Evolutionary conservation across 2,329 filamentous ascomycete genomes (phyloP), one percentile per base, ranked within the genome.

Genomic region (Aspergillus novofumigatus): DNA sequence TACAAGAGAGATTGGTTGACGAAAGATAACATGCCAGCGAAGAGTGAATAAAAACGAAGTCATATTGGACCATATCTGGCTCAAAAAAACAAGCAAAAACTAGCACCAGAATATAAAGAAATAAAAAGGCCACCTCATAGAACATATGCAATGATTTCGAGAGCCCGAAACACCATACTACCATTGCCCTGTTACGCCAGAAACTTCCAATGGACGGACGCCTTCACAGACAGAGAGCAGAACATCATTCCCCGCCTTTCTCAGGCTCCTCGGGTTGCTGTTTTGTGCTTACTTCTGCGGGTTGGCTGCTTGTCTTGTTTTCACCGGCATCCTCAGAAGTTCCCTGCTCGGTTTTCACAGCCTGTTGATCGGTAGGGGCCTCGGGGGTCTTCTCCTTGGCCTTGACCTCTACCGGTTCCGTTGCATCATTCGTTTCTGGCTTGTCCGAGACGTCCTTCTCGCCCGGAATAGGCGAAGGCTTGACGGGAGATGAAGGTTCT

Each of bases 91-190:
- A 44, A 44, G 20, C 10, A 56, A 44, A 58, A 29, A 28, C 38
- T 50, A 48, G 26, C 45, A 55, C 25, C 14, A 52, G 32, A 48
- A 52, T 54, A 38, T 29, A 21, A 49, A 47, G 45, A 51, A 25
- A 45, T 42, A 55, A 45, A 51, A 53, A 51, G 25, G n/a, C 7
- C 51, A 29, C 23, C 25, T 57, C 55, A 48, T 58, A n/a, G 52
- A 59, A 60, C 45, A 59, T 60, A 67, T 59, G 57, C 56, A 61
- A 62, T 51, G 28, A 23, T 57, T 32, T 50, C 49, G 53, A 59
- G 53, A 59, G 60, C 64, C 68, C 64, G 57, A 69, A 74, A 74
- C 71, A 73, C 72, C 72, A 64, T 68, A 65, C 66, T 67, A 64
- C 68, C 67, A 62, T 66, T 62, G 62, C 62, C 69, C 65, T 52